phyloP scores from a whole-genome alignment of 768 basidiomycete species.

The Tylopilus subfusipes region DNA sequence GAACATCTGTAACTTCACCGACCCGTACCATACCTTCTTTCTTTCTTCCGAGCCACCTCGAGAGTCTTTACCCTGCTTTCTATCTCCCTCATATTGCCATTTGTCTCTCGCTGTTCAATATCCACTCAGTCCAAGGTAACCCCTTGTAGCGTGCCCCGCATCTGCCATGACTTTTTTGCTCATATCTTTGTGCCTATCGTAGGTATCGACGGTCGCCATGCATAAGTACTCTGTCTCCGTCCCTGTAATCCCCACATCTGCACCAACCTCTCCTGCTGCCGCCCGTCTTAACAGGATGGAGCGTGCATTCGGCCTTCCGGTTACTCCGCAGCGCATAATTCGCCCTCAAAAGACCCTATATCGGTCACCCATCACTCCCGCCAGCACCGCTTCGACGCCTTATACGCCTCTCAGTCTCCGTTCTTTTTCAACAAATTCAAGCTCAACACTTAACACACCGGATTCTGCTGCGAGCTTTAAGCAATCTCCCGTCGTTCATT shows the following conservation, averaged over 20 bases:
- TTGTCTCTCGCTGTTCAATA: conserved; percentile 10
- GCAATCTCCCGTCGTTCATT: conserved; percentile 40
- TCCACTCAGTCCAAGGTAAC: conserved; percentile 23
- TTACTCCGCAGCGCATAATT: conserved; percentile 63
- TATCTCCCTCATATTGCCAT: conserved; percentile 29
- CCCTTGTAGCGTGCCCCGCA: neutral
- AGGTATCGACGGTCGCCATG: conserved; percentile 24
- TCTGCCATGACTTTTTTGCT: conserved; percentile 6
- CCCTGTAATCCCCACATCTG: conserved; percentile 37
- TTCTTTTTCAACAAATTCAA: conserved; percentile 54
- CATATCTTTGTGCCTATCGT: neutral
- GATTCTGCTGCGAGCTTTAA: conserved; percentile 38
- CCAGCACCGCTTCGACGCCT: conserved; percentile 48
- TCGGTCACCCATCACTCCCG: conserved; percentile 61
- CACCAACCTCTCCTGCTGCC: conserved; percentile 42
- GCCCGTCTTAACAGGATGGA: conserved; percentile 34
- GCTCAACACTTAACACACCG: conserved; percentile 56
- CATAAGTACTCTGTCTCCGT: conserved; percentile 31
- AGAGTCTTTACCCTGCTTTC: conserved; percentile 14
- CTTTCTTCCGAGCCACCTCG: conserved; percentile 23
- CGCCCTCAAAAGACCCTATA: conserved; percentile 42
- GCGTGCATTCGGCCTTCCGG: conserved; percentile 39
- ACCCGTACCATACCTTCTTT: conserved; percentile 16
- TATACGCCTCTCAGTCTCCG: conserved; percentile 70
- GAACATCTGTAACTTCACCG: conserved; percentile 5